Evolutionary conservation across 805 yeast genomes (phyloP).

Genomic region (Cyberlindnera euphorbiae): DNA sequence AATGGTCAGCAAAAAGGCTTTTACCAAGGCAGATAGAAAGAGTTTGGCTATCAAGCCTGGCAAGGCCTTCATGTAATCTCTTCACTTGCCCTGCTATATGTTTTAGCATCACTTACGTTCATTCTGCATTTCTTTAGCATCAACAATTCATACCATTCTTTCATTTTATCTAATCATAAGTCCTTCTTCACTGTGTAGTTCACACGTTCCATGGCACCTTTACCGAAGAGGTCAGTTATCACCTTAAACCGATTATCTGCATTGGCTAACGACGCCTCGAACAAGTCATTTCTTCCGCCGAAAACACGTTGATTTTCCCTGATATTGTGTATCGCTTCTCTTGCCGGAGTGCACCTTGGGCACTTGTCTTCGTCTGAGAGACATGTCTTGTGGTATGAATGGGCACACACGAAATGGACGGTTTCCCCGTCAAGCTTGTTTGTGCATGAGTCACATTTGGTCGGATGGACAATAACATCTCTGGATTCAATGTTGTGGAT

Average conservation of each 20-base stretch:
- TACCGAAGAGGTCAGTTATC: slow-evolving; percentile 76
- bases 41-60: slow-evolving; percentile 31
- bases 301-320: slow-evolving; percentile 56
- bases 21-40: slow-evolving; percentile 52
- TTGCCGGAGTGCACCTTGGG: slow-evolving; percentile 71
- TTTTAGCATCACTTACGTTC: neutral
- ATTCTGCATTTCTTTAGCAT: slow-evolving; percentile 1
- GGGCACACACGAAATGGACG: slow-evolving; percentile 80
- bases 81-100: slow-evolving; percentile 1
- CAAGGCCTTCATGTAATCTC: slow-evolving; percentile 6
- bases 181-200: slow-evolving; percentile 7
- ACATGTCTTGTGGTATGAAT: slow-evolving; percentile 83
- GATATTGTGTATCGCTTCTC: slow-evolving; percentile 58
- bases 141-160: too few species aligned
- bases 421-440: slow-evolving; percentile 67
- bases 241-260: slow-evolving; percentile 64
- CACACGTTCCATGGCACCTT: slow-evolving; percentile 60
- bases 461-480: slow-evolving; percentile 36
- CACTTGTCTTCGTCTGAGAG: slow-evolving; percentile 56
- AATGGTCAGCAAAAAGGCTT: slow-evolving; percentile 55
- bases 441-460: slow-evolving; percentile 22
- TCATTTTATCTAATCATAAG: too few species aligned
- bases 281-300: slow-evolving; percentile 58
- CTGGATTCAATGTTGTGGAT: slow-evolving; percentile 42
- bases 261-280: slow-evolving; percentile 48